phyloP scores from a whole-genome alignment of 495 filamentous ascomycete genomes.

The Rusavskia elegans region DNA sequence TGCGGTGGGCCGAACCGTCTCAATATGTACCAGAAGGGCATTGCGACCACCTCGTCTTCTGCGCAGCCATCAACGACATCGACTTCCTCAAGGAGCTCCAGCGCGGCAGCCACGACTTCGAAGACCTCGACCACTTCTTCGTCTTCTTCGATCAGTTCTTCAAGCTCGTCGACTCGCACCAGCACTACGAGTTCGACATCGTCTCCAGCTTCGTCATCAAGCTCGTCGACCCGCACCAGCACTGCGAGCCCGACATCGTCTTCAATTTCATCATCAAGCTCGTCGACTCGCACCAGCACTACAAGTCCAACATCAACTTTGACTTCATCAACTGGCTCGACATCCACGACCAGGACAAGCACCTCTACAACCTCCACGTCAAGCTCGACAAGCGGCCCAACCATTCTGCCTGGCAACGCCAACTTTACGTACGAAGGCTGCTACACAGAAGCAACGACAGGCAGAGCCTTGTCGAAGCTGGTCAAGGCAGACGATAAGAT shows the following conservation, averaged over 20 bases:
- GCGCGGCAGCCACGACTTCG: background rate
- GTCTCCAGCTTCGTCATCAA: background rate
- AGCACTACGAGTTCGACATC: background rate
- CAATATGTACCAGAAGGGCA: constrained; percentile 7
- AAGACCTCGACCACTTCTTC: background rate
- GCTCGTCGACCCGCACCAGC: background rate
- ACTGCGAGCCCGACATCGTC: background rate
- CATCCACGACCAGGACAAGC: background rate
- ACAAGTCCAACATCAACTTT: background rate
- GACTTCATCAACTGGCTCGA: background rate
- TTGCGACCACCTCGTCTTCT: background rate
- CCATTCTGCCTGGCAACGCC: constrained; percentile 14
- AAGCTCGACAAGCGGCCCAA: constrained; percentile 5
- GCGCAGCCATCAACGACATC: constrained; percentile 1
- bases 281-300: background rate
- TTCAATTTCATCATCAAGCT: background rate
- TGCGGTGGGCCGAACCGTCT: constrained; percentile 13
- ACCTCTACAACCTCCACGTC: background rate
- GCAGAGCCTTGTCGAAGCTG: constrained; percentile 1
- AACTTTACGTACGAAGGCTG: constrained; percentile 16
- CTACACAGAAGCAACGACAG: constrained; percentile 16
- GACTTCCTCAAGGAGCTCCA: background rate
- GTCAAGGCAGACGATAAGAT: constrained; percentile 2
- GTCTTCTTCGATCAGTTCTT: background rate
- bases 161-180: background rate